phyloP scores from a whole-genome alignment of 805 yeast genomes.

The Hanseniaspora pseudoguilliermondii region DNA sequence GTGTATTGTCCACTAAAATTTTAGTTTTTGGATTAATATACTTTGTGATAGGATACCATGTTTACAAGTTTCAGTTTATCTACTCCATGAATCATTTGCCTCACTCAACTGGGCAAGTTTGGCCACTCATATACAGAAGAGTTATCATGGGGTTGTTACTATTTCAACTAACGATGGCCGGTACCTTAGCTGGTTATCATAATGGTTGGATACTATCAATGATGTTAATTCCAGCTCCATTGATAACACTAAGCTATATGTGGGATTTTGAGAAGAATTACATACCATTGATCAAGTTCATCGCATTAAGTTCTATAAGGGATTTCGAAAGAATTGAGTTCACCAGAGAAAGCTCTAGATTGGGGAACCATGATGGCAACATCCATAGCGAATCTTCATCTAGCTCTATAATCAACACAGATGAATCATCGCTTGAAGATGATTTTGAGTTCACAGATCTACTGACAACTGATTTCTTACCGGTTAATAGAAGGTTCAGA shows the following conservation, averaged over 20 bases:
- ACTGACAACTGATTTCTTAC: constrained; percentile 15
- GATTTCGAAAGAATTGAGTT: constrained; percentile 29
- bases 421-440: background rate
- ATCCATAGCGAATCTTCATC: constrained; percentile 14
- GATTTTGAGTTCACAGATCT: constrained; percentile 17
- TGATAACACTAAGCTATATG: constrained; percentile 48
- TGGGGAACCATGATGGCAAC: constrained; percentile 4
- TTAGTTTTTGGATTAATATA: constrained; percentile 72
- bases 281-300: constrained; percentile 68
- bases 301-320: constrained; percentile 72
- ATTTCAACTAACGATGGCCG: constrained; percentile 88
- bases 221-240: constrained; percentile 62
- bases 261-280: constrained; percentile 76
- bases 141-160: constrained; percentile 66
- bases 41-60: constrained; percentile 74
- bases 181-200: constrained; percentile 66
- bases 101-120: constrained; percentile 90
- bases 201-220: constrained; percentile 67
- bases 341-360: constrained; percentile 15
- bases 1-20: constrained; percentile 80
- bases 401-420: background rate
- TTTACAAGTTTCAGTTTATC: constrained; percentile 78
- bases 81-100: constrained; percentile 91
- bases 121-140: constrained; percentile 83
- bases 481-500: background rate